Evolutionary conservation across 2,329 filamentous ascomycete species (phyloP).

Genomic region (Cladosporium sp.): DNA sequence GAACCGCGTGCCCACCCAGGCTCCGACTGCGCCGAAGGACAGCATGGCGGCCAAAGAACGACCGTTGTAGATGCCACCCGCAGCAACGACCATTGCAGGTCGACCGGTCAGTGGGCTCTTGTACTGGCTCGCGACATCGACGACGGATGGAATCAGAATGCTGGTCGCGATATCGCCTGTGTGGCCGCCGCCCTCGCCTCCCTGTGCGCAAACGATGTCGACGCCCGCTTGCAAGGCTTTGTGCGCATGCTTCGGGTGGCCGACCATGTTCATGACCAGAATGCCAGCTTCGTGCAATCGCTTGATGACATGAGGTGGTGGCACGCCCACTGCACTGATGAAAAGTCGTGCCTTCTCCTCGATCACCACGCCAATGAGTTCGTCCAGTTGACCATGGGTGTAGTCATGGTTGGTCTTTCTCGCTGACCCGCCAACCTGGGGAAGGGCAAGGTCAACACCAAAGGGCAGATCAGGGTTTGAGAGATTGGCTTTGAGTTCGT

Average conservation of each 20-base stretch:
- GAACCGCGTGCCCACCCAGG: constrained; percentile 93
- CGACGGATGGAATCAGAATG: constrained; percentile 81
- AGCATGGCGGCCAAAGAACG: constrained; percentile 71
- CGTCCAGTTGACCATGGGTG: constrained; percentile 79
- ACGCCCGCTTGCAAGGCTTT: constrained; percentile 84
- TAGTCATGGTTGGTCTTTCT: constrained; percentile 95
- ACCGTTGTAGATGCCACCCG: constrained; percentile 80
- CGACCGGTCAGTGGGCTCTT: constrained; percentile 63
- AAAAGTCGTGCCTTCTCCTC: constrained; percentile 79
- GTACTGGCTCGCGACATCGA: constrained; percentile 72
- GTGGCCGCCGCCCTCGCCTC: constrained; percentile 88
- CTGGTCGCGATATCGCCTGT: constrained; percentile 80
- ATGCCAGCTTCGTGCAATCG: constrained; percentile 73
- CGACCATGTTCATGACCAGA: constrained; percentile 95
- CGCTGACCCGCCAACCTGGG: constrained; percentile 76
- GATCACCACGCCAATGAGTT: constrained; percentile 81
- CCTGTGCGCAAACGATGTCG: constrained; percentile 87
- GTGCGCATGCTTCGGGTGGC: constrained; percentile 80
- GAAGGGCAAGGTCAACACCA: constrained; percentile 84
- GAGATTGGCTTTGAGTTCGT: constrained; percentile 75
- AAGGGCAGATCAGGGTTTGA: constrained; percentile 65
- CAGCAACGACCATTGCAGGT: constrained; percentile 75
- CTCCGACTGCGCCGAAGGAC: constrained; percentile 81
- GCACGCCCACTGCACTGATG: constrained; percentile 82
- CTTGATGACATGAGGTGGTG: constrained; percentile 66